Evolutionary conservation across 345 rosid species (phyloP).

Genomic region (Murraya paniculata): DNA sequence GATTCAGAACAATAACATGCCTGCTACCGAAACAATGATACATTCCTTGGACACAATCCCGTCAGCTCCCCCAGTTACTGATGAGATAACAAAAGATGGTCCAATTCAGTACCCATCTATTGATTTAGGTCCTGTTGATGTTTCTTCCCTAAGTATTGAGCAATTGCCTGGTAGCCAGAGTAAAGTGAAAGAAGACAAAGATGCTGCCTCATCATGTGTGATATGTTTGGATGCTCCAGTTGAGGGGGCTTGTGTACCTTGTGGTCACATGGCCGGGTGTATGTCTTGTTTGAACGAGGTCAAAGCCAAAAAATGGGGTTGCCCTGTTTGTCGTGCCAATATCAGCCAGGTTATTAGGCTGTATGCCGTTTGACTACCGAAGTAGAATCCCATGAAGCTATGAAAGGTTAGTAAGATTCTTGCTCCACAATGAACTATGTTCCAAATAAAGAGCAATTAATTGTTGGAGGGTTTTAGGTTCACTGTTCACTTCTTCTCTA

Average conservation of each 20-base stretch:
- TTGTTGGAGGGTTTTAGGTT: not conserved
- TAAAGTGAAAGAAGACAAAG: conserved; percentile 49
- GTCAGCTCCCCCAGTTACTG: conserved; percentile 56
- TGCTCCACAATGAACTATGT: not conserved
- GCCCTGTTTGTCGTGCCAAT: conserved; percentile 92
- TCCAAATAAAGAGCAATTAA: not conserved
- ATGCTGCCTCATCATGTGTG: conserved; percentile 46
- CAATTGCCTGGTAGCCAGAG: conserved; percentile 18
- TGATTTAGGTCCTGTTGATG: conserved; percentile 54
- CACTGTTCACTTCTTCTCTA: not conserved
- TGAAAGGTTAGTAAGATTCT: conserved; percentile 4
- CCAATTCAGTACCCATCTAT: conserved; percentile 81
- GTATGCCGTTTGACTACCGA: conserved; percentile 57
- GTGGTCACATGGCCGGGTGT: conserved; percentile 98
- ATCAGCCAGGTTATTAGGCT: conserved; percentile 74
- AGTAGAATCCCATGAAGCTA: not conserved
- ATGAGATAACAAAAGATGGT: conserved; percentile 51
- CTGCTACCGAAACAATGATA: conserved; percentile 13
- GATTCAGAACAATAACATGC: conserved; percentile 15
- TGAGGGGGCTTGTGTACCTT: conserved; percentile 95
- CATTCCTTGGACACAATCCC: conserved; percentile 40
- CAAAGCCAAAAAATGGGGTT: conserved; percentile 82
- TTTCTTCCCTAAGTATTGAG: conserved; percentile 32
- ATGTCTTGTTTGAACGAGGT: conserved; percentile 88
- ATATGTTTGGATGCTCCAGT: conserved; percentile 93